Evolutionary conservation across 192 early-diverging fungal genomes (phyloP).

Genomic region (Coemansia umbellata): DNA sequence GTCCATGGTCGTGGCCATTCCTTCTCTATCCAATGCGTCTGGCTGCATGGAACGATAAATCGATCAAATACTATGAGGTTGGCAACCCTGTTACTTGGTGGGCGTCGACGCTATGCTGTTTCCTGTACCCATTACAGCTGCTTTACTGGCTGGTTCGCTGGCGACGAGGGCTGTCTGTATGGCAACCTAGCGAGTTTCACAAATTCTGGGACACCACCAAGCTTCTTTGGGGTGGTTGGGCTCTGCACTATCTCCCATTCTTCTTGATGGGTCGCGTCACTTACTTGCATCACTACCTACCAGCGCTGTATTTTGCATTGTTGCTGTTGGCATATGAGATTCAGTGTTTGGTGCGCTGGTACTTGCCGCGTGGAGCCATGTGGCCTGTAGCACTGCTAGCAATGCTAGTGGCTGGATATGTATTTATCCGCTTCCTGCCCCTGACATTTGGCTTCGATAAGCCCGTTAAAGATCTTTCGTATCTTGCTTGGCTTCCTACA

Average conservation of each 20-base stretch:
- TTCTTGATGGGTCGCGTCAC: constrained; percentile 68
- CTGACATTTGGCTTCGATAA: constrained; percentile 72
- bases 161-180: constrained; percentile 36
- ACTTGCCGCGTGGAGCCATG: constrained; percentile 40
- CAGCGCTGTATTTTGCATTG: constrained; percentile 66
- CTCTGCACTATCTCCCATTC: constrained; percentile 65
- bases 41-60: constrained; percentile 58
- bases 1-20: constrained; percentile 62
- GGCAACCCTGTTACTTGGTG: constrained; percentile 64
- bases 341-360: constrained; percentile 57
- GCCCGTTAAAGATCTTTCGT: constrained; percentile 50
- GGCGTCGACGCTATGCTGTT: constrained; percentile 6
- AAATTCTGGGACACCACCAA: constrained; percentile 52
- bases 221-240: constrained; percentile 54
- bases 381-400: not conserved
- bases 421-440: constrained; percentile 68
- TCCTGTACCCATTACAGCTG: constrained; percentile 14
- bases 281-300: constrained; percentile 71
- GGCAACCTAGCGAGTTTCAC: constrained; percentile 36
- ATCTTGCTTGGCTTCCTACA: constrained; percentile 61
- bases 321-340: constrained; percentile 64
- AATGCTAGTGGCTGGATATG: constrained; percentile 16
- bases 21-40: constrained; percentile 57
- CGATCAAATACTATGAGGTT: constrained; percentile 63
- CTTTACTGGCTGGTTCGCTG: constrained; percentile 44